Conservation (phyloP, 1,139 yeast species). For the Geotrichum aggregatum region DNA sequence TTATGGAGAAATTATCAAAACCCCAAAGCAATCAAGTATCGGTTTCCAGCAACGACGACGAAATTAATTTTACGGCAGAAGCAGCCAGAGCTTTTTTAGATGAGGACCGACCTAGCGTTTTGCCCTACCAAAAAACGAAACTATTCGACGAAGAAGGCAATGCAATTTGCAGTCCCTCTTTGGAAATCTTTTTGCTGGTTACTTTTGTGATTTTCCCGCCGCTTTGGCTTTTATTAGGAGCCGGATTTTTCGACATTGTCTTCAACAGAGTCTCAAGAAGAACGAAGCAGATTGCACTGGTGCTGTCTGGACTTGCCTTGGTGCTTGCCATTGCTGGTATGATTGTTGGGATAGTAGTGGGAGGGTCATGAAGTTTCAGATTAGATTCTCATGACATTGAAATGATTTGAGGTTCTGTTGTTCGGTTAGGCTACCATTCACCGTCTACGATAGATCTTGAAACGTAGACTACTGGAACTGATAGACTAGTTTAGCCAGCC, state of each 20-base stretch:
- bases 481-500: not conserved
- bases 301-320: slow-evolving; percentile 13
- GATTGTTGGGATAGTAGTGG: slow-evolving; percentile 18
- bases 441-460: no score
- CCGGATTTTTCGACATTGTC: slow-evolving; percentile 17
- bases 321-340: slow-evolving; percentile 15
- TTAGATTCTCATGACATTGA: no score
- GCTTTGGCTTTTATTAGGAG: slow-evolving; percentile 21
- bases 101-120: not conserved
- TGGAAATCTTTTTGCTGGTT: slow-evolving; percentile 14
- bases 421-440: no score
- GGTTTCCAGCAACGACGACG: not conserved
- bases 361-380: slow-evolving; percentile 14
- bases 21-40: not conserved
- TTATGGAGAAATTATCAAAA: not conserved
- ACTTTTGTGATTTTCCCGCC: slow-evolving; percentile 19
- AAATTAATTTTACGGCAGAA: not conserved
- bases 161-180: not conserved
- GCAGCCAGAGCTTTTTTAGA: not conserved
- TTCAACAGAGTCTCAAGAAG: slow-evolving; percentile 12
- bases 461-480: no score
- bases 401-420: no score
- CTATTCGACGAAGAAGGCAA: not conserved
- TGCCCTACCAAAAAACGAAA: not conserved
- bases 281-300: slow-evolving; percentile 15